These are phyloP conservation scores for Leishmania tropica DNA, from an alignment of 208 protist species.

Conservation along the genomic window DNA sequence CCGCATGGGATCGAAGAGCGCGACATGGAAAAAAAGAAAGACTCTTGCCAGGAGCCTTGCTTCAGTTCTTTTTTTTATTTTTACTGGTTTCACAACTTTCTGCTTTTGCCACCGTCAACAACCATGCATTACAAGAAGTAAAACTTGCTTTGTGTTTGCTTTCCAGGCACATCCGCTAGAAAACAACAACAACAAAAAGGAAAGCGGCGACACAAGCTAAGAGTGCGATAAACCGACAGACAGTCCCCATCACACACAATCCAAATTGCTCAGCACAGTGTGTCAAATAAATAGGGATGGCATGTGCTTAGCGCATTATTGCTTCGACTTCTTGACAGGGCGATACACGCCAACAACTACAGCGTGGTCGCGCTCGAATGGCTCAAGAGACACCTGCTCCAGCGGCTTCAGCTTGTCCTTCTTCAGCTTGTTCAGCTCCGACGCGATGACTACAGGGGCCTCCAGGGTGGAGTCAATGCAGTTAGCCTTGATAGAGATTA, in stretches of 20 bases:
- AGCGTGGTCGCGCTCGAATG: conserved; percentile 99
- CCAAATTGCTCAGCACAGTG: background rate
- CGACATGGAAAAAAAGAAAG: background rate
- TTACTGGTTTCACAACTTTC: background rate
- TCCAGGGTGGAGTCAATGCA: conserved; percentile 99
- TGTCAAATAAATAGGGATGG: conserved; percentile 2
- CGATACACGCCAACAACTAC: conserved; percentile 96
- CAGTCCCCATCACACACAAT: background rate
- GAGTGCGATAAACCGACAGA: conserved; percentile 2
- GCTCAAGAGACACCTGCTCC: conserved; percentile 99
- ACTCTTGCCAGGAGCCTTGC: background rate
- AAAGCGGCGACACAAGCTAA: background rate
- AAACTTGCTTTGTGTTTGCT: background rate
- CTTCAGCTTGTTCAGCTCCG: conserved; percentile 97
- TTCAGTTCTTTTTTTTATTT: background rate
- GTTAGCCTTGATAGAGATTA: conserved; percentile 99
- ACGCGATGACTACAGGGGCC: conserved; percentile 97
- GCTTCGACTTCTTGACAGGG: conserved; percentile 75
- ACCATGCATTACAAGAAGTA: background rate
- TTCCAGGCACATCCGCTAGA: background rate
- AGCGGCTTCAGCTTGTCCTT: conserved; percentile 97
- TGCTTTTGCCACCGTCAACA: background rate
- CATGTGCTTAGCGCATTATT: background rate
- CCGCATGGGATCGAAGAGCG: background rate
- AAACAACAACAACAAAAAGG: background rate